Base-by-base conservation (phyloP, 1,284 basidiomycete genomes). In the Flammula alnicola region DNA sequence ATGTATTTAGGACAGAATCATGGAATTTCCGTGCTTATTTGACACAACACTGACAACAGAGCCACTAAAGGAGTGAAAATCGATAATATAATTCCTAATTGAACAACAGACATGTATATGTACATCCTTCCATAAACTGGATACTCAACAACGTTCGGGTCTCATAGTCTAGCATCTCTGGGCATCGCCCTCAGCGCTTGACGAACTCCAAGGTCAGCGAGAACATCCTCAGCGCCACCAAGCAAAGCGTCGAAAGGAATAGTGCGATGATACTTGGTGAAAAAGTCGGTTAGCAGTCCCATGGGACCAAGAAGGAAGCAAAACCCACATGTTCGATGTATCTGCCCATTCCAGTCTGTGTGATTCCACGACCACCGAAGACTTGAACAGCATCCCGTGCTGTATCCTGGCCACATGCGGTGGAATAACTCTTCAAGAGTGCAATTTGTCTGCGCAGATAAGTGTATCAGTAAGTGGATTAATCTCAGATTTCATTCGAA, bases 351-450 rank as follows among this genome's bases (percentile, higher is more conserved):
- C 83, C 86, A 12, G 76, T 78, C 58, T 78, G 74, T 1, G 86
- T 88, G 45, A 88, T 79, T 12, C 83, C 86, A 44, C 85, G 80
- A 16, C 84, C 85, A 55, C 85, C 86, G 57, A 87, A 86, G 44
- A 87, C 74, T 70, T 91, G 72, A 26, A 69, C 86, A 16, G 87
- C 84, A 62, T 87, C 86, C 43, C 80, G 76, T 19, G 88, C 86
- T 20, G 85, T 84, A 44, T 81, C 74, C 60, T 86, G 83, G 1
- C 77, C 81, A 39, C 71, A 73, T n/a, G 72, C 70, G 4, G 85
- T 86, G 40, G 75, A 69, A 57, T 80, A 80, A 68, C 79, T 80
- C 74, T 90, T 90, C 61, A 90, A 65, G 52, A 91, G 77, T 1
- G 81, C 87, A 45, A 90, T 84, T 63, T 79, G 86, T 3, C 86